A percentile compares a stretch with the other conserved stretches of the same genome.
These are phyloP conservation scores for Thalassiosira livingstoniorum DNA, from an alignment of 352 stramenopile species.

Conservation along the genomic window DNA sequence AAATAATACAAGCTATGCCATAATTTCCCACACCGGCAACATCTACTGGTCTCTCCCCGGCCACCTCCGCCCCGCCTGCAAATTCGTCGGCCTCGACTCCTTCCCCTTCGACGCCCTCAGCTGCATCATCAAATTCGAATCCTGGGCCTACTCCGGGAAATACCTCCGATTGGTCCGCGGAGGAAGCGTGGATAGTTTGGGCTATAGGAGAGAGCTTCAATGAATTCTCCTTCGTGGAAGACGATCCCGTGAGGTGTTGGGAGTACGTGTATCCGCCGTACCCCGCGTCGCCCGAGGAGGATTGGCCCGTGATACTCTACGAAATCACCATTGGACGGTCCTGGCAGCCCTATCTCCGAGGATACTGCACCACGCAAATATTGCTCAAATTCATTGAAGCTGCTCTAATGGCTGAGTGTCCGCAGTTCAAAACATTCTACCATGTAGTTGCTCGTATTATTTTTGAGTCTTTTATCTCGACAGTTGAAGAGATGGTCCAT, in stretches of 20 bases:
- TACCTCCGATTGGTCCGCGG: constrained; percentile 46
- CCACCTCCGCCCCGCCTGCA: constrained; percentile 53
- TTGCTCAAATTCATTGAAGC: constrained; percentile 56
- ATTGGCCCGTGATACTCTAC: constrained; percentile 62
- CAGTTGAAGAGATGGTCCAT: no score
- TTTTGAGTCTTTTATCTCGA: no score
- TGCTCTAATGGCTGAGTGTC: no score
- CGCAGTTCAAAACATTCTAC: no score
- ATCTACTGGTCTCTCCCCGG: constrained; percentile 57
- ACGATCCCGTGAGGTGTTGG: constrained; percentile 21
- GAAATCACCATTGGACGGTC: constrained; percentile 48
- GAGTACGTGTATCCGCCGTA: constrained; percentile 49
- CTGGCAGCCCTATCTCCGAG: constrained; percentile 59
- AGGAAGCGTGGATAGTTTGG: constrained; percentile 18
- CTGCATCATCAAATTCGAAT: constrained; percentile 61
- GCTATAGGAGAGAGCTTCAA: constrained; percentile 51
- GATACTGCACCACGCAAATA: constrained; percentile 50
- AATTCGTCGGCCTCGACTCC: constrained; percentile 52
- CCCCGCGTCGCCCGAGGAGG: constrained; percentile 34
- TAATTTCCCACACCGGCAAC: constrained; percentile 35
- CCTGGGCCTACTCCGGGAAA: constrained; percentile 49
- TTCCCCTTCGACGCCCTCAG: constrained; percentile 66
- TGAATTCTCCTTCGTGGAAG: constrained; percentile 45
- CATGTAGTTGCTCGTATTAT: no score
- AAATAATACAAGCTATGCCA: no score